Base-by-base conservation (phyloP, 148 eudicot species). In the Fagopyrum esculentum region DNA sequence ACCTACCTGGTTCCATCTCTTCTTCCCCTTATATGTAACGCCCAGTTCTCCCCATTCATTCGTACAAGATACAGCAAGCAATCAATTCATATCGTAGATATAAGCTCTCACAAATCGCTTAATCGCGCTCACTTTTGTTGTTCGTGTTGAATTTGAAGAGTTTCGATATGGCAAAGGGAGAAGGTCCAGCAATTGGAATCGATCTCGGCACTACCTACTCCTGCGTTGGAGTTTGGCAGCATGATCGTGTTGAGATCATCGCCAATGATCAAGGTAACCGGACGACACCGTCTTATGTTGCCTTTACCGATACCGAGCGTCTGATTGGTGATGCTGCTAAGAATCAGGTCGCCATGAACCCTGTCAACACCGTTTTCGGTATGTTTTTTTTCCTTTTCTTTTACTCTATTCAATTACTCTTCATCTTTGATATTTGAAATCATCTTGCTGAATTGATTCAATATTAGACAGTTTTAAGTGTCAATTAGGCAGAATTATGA, bases 321-420 rank as follows among this genome's bases (percentile, higher is more conserved):
- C 16, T 69, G 49, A 69, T 69, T 9, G 73, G 73, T 5, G 73
- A 69, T 69, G 73, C 73, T 17, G 75, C 59, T 45, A 73, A 73
- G 61, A 73, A 73, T 52, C 75, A 73, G 75, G 75, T 73, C 59
- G 75, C 75, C 59, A 73, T 73, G 75, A 73, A 73, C 61, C 75
- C 75, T 73, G 30, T 4, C 75, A 73, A 73, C 17, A 73, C 75
- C 44, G 75, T 73, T 51, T 73, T 73, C 5, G 75, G 75, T 73
- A 50, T 10, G 61, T 52, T 4, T 11, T 16, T 16, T 6, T n/a
- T n/a, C 57, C 50, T 15, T 46, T 12, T 1, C 26, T 44, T 15
- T 26, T 11, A 35, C 9, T 17, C 54, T 0, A 19, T 48, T 45
- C 59, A 54, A 15, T 9, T 68, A 35, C 40, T 35, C 40, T 35